Conservation (phyloP, 176 grass and related monocot species). For the Aechmea fasciata region DNA sequence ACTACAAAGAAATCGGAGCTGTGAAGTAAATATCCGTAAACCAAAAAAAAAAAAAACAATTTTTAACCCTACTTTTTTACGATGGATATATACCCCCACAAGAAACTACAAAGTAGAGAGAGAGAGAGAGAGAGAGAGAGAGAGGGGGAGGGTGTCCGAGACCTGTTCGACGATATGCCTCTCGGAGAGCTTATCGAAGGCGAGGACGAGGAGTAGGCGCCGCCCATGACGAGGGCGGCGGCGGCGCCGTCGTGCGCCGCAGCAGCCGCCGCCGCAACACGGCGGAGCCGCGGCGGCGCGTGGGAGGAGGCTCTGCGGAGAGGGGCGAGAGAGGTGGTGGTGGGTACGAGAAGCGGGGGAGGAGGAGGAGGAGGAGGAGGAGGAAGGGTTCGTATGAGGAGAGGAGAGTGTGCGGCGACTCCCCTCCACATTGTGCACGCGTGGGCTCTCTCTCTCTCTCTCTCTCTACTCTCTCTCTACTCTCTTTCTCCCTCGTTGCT, state of each 20-base stretch:
- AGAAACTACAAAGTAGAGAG: not conserved
- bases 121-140: not conserved
- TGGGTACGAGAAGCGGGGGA: not conserved
- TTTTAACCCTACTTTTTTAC: too few relatives aligned
- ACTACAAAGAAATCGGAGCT: too few relatives aligned
- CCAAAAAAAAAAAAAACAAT: too few relatives aligned
- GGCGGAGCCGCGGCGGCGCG: conserved; percentile 7
- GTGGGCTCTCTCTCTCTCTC: too few relatives aligned
- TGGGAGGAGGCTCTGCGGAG: conserved; percentile 15
- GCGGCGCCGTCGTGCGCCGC: conserved; percentile 46
- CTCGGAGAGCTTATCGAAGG: conserved; percentile 55
- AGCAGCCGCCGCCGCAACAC: conserved; percentile 14
- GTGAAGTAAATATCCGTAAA: too few relatives aligned
- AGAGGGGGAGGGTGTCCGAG: not conserved
- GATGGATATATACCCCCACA: not conserved
- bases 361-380: conserved; percentile 15
- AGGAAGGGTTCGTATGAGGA: conserved; percentile 8
- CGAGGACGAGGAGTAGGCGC: conserved; percentile 67
- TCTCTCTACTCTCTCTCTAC: too few relatives aligned
- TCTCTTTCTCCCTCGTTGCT: too few relatives aligned
- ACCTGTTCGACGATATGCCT: conserved; percentile 71
- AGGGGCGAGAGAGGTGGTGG: not conserved
- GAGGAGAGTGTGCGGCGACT: too few relatives aligned
- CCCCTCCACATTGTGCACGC: too few relatives aligned
- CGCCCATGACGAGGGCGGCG: conserved; percentile 33